Evolutionary conservation across 345 rosid genomes (phyloP).

Genomic region (Sapria himalayana): DNA sequence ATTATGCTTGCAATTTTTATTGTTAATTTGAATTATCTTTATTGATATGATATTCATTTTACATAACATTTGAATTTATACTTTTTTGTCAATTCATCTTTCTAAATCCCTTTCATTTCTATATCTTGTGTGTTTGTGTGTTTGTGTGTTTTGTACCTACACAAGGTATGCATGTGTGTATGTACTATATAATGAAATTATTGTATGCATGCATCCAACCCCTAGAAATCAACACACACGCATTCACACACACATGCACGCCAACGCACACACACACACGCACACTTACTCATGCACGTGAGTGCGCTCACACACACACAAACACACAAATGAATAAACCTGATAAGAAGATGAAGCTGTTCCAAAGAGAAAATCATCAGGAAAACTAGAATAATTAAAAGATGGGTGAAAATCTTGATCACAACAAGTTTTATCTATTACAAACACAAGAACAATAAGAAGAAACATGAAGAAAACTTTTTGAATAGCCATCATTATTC

Average conservation of each 20-base stretch:
- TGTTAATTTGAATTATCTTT: no score
- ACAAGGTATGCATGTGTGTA: no score
- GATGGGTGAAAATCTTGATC: background rate
- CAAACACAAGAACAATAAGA: background rate
- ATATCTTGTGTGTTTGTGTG: background rate
- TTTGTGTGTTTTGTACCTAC: no score
- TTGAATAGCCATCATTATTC: conserved; percentile 1
- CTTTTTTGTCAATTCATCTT: no score
- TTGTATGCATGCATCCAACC: background rate
- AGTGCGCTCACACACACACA: background rate
- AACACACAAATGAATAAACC: conserved; percentile 1
- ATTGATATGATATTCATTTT: no score
- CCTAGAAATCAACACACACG: background rate
- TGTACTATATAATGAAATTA: no score
- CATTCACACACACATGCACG: background rate
- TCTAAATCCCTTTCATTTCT: background rate
- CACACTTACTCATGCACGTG: no score
- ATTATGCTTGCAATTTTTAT: no score
- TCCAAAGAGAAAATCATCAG: conserved; percentile 12
- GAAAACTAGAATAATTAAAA: conserved; percentile 14
- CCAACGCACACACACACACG: no score
- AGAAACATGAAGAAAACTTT: background rate
- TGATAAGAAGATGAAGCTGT: conserved; percentile 15
- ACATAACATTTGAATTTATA: no score
- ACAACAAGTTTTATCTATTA: background rate